Base-by-base conservation (phyloP, 2,329 filamentous ascomycete species). In the Gyromitra esculenta region DNA sequence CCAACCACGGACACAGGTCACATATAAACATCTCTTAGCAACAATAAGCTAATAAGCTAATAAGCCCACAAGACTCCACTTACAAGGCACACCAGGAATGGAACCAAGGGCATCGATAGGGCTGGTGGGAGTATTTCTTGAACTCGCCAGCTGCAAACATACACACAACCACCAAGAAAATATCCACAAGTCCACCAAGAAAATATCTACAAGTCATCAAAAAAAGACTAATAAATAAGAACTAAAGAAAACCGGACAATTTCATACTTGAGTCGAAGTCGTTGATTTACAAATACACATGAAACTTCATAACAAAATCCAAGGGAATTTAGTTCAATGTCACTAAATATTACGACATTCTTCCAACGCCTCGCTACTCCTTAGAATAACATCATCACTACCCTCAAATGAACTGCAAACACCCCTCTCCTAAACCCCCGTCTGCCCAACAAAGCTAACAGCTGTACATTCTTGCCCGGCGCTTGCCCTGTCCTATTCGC, bases 401-500 rank as follows among this genome's bases (percentile, higher is more conserved):
- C 18, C 6, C 37, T 31, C 21, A 18, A 52, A 8, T 25, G n/a
- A 57, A 25, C 5, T 7, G 11, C 18, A 39, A 54, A 25, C 41
- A 37, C 8, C 1, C 48, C n/a, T 15, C 66, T 77, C 13, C 66
- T 77, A 67, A 43, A 80, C 79, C 5, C 75, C 73, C n/a, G 73
- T 77, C 74, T 78, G 37, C 21, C 77, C 85, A 75, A 82, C 80
- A 77, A 85, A 85, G 1, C 79, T 73, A 56, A 85, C 80, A 73
- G 82, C 80, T 37, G 84, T 86, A 0, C 85, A 87, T 1, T 82
- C 74, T 39, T 86, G 83, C 2, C 88, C 87, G 2, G 86, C 85
- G 69, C 84, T 85, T 41, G 82, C 83, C 66, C 83, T 82, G 70
- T 89, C 70, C 60, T 67, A 54, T 54, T 45, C 54, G 31, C 5